These are phyloP conservation scores for Cyberlindnera meyerae DNA, from an alignment of 805 yeast species.

Conservation along the genomic window DNA sequence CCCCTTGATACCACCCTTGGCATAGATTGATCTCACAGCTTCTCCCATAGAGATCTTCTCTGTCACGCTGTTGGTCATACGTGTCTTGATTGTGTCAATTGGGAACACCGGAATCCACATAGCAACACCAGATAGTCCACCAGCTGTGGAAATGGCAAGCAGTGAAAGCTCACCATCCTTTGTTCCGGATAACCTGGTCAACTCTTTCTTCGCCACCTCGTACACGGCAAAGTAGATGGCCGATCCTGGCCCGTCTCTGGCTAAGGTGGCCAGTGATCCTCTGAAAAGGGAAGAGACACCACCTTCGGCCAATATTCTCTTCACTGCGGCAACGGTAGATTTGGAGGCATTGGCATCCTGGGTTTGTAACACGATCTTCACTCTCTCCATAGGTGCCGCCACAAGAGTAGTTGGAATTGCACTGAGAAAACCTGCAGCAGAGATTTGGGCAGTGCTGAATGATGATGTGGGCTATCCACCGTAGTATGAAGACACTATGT, in stretches of 20 bases:
- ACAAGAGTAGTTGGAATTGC: constrained; percentile 93
- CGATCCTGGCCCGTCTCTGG: constrained; percentile 97
- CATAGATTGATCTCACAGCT: constrained; percentile 66
- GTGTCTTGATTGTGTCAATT: constrained; percentile 80
- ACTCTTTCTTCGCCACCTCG: constrained; percentile 65
- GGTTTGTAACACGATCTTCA: constrained; percentile 88
- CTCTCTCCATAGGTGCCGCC: constrained; percentile 97
- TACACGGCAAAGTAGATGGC: constrained; percentile 94
- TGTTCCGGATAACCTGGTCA: constrained; percentile 38
- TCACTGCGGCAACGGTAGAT: constrained; percentile 53
- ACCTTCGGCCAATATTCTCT: constrained; percentile 68
- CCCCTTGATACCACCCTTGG: constrained; percentile 76
- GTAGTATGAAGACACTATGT: constrained; percentile 45
- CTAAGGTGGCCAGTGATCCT: constrained; percentile 88
- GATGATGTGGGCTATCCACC: constrained; percentile 33
- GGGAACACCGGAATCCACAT: constrained; percentile 98
- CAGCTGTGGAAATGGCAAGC: constrained; percentile 77
- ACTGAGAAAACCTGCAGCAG: constrained; percentile 89
- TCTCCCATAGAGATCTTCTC: constrained; percentile 49
- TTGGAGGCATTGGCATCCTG: constrained; percentile 40
- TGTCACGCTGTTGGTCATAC: constrained; percentile 31
- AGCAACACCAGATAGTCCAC: constrained; percentile 93
- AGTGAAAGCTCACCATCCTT: constrained; percentile 57
- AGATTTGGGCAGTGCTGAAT: constrained; percentile 64
- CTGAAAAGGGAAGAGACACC: constrained; percentile 82